These are phyloP conservation scores for Ophiostoma australiae DNA, from an alignment of 2,329 filamentous ascomycete genomes.

Conservation along the genomic window DNA sequence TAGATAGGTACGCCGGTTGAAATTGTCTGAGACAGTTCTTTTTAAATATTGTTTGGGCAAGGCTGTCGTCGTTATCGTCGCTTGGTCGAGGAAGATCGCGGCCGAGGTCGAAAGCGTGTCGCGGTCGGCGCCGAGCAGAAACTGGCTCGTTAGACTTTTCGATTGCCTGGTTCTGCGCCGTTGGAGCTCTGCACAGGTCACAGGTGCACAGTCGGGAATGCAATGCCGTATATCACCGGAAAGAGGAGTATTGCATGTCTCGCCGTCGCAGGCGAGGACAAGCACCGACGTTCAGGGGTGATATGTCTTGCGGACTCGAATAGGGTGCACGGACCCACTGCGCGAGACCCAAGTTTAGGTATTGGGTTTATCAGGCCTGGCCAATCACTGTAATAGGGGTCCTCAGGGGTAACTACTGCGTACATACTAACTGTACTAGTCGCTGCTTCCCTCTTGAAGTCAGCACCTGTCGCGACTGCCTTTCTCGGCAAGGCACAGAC, in stretches of 20 bases:
- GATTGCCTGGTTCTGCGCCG: neutral
- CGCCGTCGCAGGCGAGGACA: conserved; percentile 5
- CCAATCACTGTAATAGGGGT: neutral
- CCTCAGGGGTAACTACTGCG: neutral
- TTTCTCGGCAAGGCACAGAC: neutral
- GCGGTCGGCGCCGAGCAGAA: neutral
- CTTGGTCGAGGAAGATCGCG: neutral
- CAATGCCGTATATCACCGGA: neutral
- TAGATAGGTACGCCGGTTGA: neutral
- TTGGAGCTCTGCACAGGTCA: neutral
- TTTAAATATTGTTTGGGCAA: neutral
- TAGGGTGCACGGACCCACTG: conserved; percentile 19
- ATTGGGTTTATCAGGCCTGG: neutral
- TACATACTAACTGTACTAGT: no score
- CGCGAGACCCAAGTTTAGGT: neutral
- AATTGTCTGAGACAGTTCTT: neutral
- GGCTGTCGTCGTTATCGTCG: neutral
- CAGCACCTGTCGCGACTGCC: neutral
- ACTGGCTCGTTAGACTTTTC: neutral
- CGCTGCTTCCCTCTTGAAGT: neutral
- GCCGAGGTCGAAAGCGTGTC: neutral
- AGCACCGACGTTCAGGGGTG: conserved; percentile 20
- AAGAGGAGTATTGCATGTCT: conserved; percentile 4
- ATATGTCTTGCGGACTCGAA: conserved; percentile 17
- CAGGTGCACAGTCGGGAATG: neutral